Base-by-base conservation (phyloP, 2,329 filamentous ascomycete species). In the Akanthomyces lecanii region DNA sequence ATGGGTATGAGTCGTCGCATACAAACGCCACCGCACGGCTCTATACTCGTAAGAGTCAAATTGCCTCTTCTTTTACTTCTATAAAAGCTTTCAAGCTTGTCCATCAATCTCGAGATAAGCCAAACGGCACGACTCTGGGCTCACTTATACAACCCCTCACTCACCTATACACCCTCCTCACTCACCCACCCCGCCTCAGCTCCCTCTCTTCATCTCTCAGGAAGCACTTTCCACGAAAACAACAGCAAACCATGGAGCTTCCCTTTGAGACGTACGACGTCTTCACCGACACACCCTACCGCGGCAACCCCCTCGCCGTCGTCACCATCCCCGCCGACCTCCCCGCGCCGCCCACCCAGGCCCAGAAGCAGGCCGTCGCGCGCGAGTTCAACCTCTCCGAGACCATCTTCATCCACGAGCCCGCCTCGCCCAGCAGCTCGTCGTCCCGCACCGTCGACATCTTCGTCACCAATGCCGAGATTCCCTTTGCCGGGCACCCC, bases 301-400 rank as follows among this genome's bases (percentile, higher is more conserved):
- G 75, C 52, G 86, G 86, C 67, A 88, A 88, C 70, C 85, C 84
- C 2, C 79, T 89, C 44, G 85, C 85, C 40, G 77, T 89, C 28
- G 81, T 88, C 65, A 76, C 79, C 54, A 75, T 88, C 65, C 83
- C 82, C 2, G 65, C 75, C 14, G 63, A 70, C 21, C 66, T 73
- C 10, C 67, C 73, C n/a, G 68, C 69, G 16, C 38, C 38, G 50
- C 74, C 86, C 25, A 77, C 78, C 2, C 80, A 84, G 67, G 71
- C 75, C 2, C 78, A 81, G 69, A 88, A 88, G 69, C 84, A 86
- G 69, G 70, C 74, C 65, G 82, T 88, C 65, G 84, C 85, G 50
- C 76, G 78, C 62, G 86, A 89, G 72, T 88, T 88, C 76, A 86
- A 85, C 72, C 81, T 85, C 68, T 85, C 83, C 57, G 85, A 87